phyloP scores from a whole-genome alignment of 257 asterid genomes.

The Cruciata laevipes region DNA sequence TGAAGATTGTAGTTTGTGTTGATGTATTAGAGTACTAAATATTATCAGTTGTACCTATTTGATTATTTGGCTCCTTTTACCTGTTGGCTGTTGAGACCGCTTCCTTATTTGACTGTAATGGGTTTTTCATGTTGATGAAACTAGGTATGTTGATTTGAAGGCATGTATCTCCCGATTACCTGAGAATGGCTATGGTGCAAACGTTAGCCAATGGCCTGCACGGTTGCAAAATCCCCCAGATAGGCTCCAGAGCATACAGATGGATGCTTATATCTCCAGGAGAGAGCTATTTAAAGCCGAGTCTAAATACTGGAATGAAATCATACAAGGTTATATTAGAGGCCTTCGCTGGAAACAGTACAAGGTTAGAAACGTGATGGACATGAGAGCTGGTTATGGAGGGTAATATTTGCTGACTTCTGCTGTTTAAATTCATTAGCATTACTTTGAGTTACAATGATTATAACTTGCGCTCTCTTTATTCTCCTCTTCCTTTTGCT shows the following conservation, averaged over 20 bases:
- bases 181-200: constrained; percentile 72
- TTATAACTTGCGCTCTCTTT: constrained; percentile 5
- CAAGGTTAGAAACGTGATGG: constrained; percentile 79
- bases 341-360: constrained; percentile 52
- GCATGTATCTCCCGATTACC: constrained; percentile 76
- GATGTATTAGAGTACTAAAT: neutral
- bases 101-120: constrained; percentile 4
- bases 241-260: constrained; percentile 79
- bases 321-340: constrained; percentile 54
- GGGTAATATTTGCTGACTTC: constrained; percentile 43
- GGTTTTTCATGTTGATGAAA: constrained; percentile 13
- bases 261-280: constrained; percentile 71
- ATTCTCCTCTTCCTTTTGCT: constrained; percentile 9
- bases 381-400: constrained; percentile 98
- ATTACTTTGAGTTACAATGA: neutral
- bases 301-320: constrained; percentile 76
- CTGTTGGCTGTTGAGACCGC: constrained; percentile 1
- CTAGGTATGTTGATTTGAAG: constrained; percentile 83
- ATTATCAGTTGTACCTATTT: neutral
- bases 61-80: too few species aligned
- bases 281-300: constrained; percentile 78
- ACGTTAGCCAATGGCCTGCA: constrained; percentile 73
- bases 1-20: neutral
- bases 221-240: constrained; percentile 84
- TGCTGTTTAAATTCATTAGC: constrained; percentile 6